Conservation (phyloP, 2,329 filamentous ascomycete genomes). For the Colletotrichum lini region DNA sequence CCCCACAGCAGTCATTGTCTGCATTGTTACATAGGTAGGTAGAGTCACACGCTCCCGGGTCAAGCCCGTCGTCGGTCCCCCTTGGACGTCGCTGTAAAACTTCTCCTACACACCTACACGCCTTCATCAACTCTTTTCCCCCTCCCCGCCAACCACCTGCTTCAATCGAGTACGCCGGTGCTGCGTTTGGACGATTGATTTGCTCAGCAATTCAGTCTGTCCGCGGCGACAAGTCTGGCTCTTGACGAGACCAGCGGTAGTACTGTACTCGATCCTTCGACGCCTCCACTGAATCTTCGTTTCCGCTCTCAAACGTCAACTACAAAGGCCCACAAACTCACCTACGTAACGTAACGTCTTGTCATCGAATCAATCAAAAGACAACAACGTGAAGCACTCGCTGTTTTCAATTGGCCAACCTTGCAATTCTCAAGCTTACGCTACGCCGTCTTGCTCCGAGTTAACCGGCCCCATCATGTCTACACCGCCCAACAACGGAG, state of each 20-base stretch:
- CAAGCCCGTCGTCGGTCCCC: constrained; percentile 40
- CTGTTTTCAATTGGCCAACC: not conserved
- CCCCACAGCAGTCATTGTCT: constrained; percentile 25
- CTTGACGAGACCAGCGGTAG: constrained; percentile 44
- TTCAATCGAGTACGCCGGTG: constrained; percentile 44
- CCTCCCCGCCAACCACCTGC: constrained; percentile 24
- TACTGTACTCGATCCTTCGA: constrained; percentile 36
- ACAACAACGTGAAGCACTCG: not conserved
- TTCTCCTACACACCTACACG: constrained; percentile 18
- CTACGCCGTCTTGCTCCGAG: constrained; percentile 9
- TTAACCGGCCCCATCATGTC: constrained; percentile 33
- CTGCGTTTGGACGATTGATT: constrained; percentile 41
- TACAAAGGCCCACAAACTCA: not conserved
- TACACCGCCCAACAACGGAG: constrained; percentile 36
- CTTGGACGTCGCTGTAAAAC: constrained; percentile 1
- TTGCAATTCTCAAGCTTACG: not conserved
- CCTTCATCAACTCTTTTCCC: not conserved
- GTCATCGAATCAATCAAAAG: not conserved
- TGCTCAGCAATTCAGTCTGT: constrained; percentile 43
- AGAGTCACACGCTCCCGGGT: constrained; percentile 14
- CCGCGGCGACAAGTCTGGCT: constrained; percentile 45
- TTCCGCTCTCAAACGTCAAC: constrained; percentile 12
- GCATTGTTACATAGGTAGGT: not conserved
- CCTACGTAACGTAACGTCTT: not conserved
- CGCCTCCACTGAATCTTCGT: constrained; percentile 11